Evolutionary conservation across 306 rosid genomes (phyloP), one percentile per base, ranked within the genome.

Genomic region (Casuarina glauca): DNA sequence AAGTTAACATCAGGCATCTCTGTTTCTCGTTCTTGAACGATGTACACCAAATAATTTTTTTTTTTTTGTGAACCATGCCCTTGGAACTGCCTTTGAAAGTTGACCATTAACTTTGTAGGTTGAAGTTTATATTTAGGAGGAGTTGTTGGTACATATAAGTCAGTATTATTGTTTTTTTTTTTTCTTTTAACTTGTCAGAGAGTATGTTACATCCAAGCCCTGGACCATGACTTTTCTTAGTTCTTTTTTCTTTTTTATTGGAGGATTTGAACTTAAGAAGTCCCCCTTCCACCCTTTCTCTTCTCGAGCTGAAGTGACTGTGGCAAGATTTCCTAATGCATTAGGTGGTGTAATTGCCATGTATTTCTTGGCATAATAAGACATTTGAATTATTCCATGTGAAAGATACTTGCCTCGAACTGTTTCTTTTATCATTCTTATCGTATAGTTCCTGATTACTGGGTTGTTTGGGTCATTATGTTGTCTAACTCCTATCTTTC

Each of bases 91-190:
- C 17, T 1, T 16, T 68, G 52, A 36, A 80, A 69, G 70, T 32
- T 69, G 60, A 51, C 9, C 69, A 20, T 70, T 69, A 16, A 42
- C 60, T 36, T 68, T 70, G 66, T 78, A 32, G 49, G 20, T 73
- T 75, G 39, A 36, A 73, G 55, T 48, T 43, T 61, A 38, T 60
- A 26, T 66, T 2, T 19, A 2, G 43, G 11, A 15, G 68, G 10
- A 53, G 7, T 54, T 35, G 43, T 58, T 12, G 4, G 32, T 41
- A 35, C 20, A 53, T 69, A 17, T 26, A 4, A 36, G 42, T 68
- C 63, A 46, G 17, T 5, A 67, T 41, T n/a, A 26, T 35, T 9
- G 42, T 63, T 63, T 36, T 43, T 55, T 2, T 2, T 26, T 26
- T 26, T 26, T 26, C 32, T 26, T 26, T 26, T 26, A 26, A 26